Base-by-base conservation (phyloP, 495 filamentous ascomycete genomes). In the Xylaria scruposa region DNA sequence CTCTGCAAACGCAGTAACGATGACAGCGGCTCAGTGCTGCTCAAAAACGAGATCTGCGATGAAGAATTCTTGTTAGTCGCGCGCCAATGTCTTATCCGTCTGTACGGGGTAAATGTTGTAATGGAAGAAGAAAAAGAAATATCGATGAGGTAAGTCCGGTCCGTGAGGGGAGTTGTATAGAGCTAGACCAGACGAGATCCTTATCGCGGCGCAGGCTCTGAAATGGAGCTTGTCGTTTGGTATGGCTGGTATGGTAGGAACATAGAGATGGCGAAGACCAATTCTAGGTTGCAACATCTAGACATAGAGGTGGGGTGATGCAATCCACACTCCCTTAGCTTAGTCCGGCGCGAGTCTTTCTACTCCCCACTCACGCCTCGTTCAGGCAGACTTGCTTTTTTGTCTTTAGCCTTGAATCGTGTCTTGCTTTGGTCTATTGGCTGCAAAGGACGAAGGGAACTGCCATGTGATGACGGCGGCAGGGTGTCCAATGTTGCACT, bases 1-100 rank as follows among this genome's bases (percentile, higher is more conserved):
- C 19, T 13, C 49, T 65, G 47, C 61, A 46, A 53, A 12, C 49
- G 70, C 31, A 67, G 53, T 0, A 54, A 31, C 13, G n/a, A 40
- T 2, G 29, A 60, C 49, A 60, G 62, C 70, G 60, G 70, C 51
- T 47, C 51, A 46, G 36, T 60, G 62, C 70, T 66, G 62, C 62
- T 66, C 38, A 71, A 51, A 31, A 59, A 19, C 24, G 2, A 26
- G 7, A 40, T 49, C 70, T 67, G 38, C 67, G 40, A 26, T 49
- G 53, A 33, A 21, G 17, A 6, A 38, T 31, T 13, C 29, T 1
- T 36, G 60, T 64, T 24, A 70, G 59, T 42, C 15, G 44, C 17
- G 67, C 29, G 63, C 36, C 65, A 26, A 12, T 3, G n/a, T 40
- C 3, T 33, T 31, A 65, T 67, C 31, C 31, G 46, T n/a, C 31